phyloP scores from a whole-genome alignment of 2,329 filamentous ascomycete species.

The Alternaria atra region DNA sequence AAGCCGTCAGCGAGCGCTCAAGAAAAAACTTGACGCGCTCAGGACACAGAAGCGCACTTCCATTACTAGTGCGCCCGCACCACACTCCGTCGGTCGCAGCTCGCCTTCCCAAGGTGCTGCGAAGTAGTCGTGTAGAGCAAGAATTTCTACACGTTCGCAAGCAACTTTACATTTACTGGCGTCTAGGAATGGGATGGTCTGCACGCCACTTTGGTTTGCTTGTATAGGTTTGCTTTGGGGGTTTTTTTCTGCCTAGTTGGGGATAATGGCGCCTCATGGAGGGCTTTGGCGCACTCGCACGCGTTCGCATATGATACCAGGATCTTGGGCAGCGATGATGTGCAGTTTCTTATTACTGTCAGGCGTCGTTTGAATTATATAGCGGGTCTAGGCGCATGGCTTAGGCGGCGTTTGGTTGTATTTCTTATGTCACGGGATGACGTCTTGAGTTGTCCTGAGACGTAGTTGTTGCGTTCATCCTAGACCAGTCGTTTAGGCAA shows the following conservation, averaged over 20 bases:
- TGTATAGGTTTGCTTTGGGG: not conserved
- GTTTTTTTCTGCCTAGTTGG: not conserved
- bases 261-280: slow-evolving; percentile 1
- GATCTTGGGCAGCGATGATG: slow-evolving; percentile 4
- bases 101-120: slow-evolving; percentile 43
- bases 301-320: slow-evolving; percentile 36
- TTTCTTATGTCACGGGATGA: not conserved
- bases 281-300: slow-evolving; percentile 13
- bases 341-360: not conserved
- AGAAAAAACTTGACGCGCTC: slow-evolving; percentile 57
- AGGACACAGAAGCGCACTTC: slow-evolving; percentile 49
- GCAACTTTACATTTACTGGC: slow-evolving; percentile 8
- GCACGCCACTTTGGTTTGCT: not conserved
- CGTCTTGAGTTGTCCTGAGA: not conserved
- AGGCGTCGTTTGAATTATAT: not conserved
- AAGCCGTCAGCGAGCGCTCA: slow-evolving; percentile 53
- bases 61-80: slow-evolving; percentile 43
- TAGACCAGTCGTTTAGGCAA: not conserved
- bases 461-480: not conserved
- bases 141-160: not conserved
- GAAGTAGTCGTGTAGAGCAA: slow-evolving; percentile 5
- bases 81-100: slow-evolving; percentile 40
- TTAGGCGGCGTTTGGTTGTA: not conserved
- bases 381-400: not conserved
- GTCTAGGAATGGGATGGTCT: not conserved